phyloP scores from a whole-genome alignment of 331 rosid species.

The Spiraea crenata region DNA sequence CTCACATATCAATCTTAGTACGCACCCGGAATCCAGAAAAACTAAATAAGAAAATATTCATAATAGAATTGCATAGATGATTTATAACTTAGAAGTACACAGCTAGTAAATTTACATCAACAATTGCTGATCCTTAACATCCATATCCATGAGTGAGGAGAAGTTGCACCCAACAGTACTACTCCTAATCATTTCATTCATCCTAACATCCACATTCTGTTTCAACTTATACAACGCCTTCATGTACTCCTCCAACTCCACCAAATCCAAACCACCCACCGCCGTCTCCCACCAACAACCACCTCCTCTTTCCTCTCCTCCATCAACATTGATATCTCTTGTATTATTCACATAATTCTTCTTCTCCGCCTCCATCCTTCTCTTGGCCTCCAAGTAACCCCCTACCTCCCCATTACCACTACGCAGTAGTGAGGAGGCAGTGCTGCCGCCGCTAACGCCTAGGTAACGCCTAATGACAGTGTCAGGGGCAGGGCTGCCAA shows the following conservation, averaged over 20 bases:
- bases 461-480: background rate
- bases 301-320: background rate
- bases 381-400: background rate
- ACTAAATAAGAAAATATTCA: too few species aligned
- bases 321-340: background rate
- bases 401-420: background rate
- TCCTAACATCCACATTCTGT: background rate
- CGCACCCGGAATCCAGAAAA: too few species aligned
- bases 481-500: constrained; percentile 7
- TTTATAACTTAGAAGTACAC: too few species aligned
- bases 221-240: constrained; percentile 13
- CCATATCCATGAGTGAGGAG: background rate
- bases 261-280: constrained; percentile 25
- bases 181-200: constrained; percentile 1
- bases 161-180: background rate
- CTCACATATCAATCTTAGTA: too few species aligned
- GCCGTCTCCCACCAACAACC: constrained; percentile 24
- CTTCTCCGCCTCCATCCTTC: constrained; percentile 18
- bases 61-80: too few species aligned
- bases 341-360: background rate
- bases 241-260: constrained; percentile 21
- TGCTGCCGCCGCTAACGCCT: too few species aligned
- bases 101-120: too few species aligned
- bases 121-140: too few species aligned
- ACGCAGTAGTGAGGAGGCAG: background rate